Evolutionary conservation across 2,329 filamentous ascomycete genomes (phyloP).

Genomic region (Xylaria sp.): DNA sequence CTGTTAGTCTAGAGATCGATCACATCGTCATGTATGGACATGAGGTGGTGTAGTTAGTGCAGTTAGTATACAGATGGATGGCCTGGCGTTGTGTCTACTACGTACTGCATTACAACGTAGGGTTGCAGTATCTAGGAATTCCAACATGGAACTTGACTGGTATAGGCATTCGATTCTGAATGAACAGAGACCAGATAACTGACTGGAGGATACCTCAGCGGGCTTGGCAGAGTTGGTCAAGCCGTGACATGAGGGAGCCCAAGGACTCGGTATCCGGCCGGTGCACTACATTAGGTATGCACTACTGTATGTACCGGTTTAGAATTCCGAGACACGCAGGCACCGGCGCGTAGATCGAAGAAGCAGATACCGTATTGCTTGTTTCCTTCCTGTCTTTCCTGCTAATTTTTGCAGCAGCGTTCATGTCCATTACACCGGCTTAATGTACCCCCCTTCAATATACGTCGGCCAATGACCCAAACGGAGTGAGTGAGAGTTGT

Average conservation of each 20-base stretch:
- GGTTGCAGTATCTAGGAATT: no score
- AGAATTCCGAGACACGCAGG: background rate
- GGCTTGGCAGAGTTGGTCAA: slow-evolving; percentile 2
- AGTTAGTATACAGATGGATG: no score
- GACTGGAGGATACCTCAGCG: background rate
- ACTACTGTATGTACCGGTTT: no score
- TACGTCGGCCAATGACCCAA: no score
- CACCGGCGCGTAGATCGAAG: background rate
- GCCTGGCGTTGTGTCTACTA: no score
- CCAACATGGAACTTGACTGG: background rate
- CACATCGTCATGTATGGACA: background rate
- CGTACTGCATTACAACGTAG: no score
- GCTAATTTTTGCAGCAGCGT: background rate
- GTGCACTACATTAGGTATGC: no score
- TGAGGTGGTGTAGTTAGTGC: no score
- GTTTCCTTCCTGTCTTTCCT: background rate
- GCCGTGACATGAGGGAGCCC: background rate
- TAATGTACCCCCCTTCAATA: no score
- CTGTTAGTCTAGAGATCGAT: background rate
- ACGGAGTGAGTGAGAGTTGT: no score
- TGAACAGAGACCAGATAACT: background rate
- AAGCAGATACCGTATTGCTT: background rate
- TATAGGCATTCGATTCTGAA: background rate
- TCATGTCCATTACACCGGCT: background rate
- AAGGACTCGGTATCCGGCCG: slow-evolving; percentile 3